phyloP scores from a whole-genome alignment of 768 basidiomycete genomes.

The Hericium coralloides region DNA sequence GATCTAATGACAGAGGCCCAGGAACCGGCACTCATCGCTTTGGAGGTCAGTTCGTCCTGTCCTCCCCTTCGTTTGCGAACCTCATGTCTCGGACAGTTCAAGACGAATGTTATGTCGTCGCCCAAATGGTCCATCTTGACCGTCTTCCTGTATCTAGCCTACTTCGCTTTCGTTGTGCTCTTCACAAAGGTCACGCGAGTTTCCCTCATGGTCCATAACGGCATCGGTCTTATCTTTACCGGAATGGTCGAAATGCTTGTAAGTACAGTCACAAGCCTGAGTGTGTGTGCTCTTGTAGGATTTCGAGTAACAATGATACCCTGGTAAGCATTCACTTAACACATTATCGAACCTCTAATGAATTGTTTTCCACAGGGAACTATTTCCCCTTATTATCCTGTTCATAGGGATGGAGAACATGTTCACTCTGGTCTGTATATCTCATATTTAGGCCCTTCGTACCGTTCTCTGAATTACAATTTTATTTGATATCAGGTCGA shows the following conservation, averaged over 20 bases:
- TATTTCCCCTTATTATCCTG: constrained; percentile 88
- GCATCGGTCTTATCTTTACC: constrained; percentile 86
- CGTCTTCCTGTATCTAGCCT: constrained; percentile 66
- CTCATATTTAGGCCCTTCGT: constrained; percentile 42
- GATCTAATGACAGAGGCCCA: constrained; percentile 32
- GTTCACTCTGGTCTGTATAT: constrained; percentile 72
- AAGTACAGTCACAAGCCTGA: constrained; percentile 89
- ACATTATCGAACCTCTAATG: too few relatives aligned
- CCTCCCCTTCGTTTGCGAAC: background rate
- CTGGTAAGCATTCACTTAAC: constrained; percentile 45
- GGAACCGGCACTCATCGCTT: constrained; percentile 34
- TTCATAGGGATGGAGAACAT: constrained; percentile 98
- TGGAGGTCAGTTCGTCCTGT: constrained; percentile 28
- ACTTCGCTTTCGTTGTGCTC: constrained; percentile 65
- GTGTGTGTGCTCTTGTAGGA: constrained; percentile 84
- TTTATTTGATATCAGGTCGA: constrained; percentile 49
- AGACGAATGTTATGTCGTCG: constrained; percentile 36
- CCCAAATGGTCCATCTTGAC: constrained; percentile 54
- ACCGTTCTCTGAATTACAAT: constrained; percentile 9
- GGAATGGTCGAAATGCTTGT: constrained; percentile 87
- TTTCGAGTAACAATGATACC: constrained; percentile 87
- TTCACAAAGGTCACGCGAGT: constrained; percentile 67
- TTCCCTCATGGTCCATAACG: constrained; percentile 82
- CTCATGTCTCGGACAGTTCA: constrained; percentile 32
- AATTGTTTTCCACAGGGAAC: constrained; percentile 41